A percentile compares a stretch with the other conserved stretches of the same genome.
phyloP scores from a whole-genome alignment of 768 basidiomycete genomes.

The Suillus bovinus region DNA sequence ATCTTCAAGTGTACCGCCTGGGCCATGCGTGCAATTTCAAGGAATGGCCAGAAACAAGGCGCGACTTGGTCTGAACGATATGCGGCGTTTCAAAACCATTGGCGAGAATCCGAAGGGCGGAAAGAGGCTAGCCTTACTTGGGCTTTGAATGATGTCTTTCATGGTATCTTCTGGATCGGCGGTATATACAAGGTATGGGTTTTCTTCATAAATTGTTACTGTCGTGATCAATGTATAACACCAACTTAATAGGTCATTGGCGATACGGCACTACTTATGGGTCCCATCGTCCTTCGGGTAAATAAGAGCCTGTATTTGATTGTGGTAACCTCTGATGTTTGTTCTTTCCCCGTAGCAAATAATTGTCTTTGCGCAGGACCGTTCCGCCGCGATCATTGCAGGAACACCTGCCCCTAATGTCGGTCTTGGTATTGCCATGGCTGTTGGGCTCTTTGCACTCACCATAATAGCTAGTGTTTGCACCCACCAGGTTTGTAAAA shows the following conservation, averaged over 20 bases:
- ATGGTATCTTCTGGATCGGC: slow-evolving; percentile 60
- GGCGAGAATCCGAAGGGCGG: slow-evolving; percentile 46
- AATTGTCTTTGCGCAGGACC: slow-evolving; percentile 58
- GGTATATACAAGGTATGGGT: slow-evolving; percentile 55
- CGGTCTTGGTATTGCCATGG: slow-evolving; percentile 61
- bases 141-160: slow-evolving; percentile 63
- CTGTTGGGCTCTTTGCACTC: slow-evolving; percentile 50
- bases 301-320: background rate
- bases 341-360: slow-evolving; percentile 40
- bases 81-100: slow-evolving; percentile 37
- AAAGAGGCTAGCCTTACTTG: slow-evolving; percentile 54
- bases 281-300: slow-evolving; percentile 62
- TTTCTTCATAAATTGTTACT: background rate
- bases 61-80: slow-evolving; percentile 28
- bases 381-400: slow-evolving; percentile 39
- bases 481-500: slow-evolving; percentile 54
- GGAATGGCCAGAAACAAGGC: slow-evolving; percentile 7
- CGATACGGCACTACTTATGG: slow-evolving; percentile 62
- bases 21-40: slow-evolving; percentile 30
- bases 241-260: slow-evolving; percentile 49
- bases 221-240: background rate
- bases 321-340: background rate
- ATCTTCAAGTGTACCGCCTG: slow-evolving; percentile 41
- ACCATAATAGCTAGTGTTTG: slow-evolving; percentile 55
- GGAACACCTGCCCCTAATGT: slow-evolving; percentile 39